Conservation (phyloP, 2,329 filamentous ascomycete species). For the Ophiostoma montium region DNA sequence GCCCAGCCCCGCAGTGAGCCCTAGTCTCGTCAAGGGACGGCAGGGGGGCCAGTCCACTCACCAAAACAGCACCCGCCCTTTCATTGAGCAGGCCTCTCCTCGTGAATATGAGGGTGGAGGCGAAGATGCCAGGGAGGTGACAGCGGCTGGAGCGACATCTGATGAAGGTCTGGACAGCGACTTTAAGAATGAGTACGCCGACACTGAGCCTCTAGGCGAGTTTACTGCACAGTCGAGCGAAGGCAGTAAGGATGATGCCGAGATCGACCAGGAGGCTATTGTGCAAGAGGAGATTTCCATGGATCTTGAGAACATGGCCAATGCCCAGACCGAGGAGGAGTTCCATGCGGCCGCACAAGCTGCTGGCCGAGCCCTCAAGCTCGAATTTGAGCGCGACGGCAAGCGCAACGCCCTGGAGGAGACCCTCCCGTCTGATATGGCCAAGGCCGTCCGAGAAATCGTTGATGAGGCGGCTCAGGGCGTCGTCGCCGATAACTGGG, state of each 20-base stretch:
- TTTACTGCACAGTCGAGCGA: constrained; percentile 40
- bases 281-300: constrained; percentile 26
- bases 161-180: constrained; percentile 4
- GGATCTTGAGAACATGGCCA: constrained; percentile 34
- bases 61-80: background rate
- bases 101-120: background rate
- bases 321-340: constrained; percentile 38
- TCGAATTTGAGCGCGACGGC: constrained; percentile 39
- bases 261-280: constrained; percentile 27
- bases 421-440: constrained; percentile 34
- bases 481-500: constrained; percentile 73
- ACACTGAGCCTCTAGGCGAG: constrained; percentile 54
- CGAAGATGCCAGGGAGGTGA: background rate
- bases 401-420: constrained; percentile 40
- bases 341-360: constrained; percentile 35
- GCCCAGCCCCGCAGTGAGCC: constrained; percentile 29
- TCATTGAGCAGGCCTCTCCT: background rate
- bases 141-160: background rate
- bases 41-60: background rate
- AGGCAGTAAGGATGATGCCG: constrained; percentile 43
- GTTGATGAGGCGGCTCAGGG: constrained; percentile 45
- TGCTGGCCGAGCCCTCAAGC: constrained; percentile 34
- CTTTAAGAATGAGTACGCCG: constrained; percentile 39
- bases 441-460: constrained; percentile 32
- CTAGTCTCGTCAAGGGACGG: constrained; percentile 12